A percentile compares a stretch with the other conserved stretches of the same genome.
Evolutionary conservation across 1,284 basidiomycete genomes (phyloP).

Genomic region (Fomitopsis betulina): DNA sequence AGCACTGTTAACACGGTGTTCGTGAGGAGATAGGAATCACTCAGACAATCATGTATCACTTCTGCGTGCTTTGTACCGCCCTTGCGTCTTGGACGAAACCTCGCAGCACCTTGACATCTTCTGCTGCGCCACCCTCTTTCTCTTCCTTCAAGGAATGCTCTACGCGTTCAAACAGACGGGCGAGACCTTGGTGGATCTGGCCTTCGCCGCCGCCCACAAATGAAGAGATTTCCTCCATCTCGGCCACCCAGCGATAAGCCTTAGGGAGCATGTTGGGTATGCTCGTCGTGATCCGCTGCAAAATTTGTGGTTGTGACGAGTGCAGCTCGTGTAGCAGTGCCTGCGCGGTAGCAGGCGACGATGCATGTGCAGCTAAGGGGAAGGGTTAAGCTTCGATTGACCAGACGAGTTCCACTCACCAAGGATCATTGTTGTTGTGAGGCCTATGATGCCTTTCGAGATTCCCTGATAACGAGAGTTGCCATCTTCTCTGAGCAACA

Average conservation of each 20-base stretch:
- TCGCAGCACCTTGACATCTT: constrained; percentile 35
- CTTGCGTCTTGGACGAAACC: constrained; percentile 43
- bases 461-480: constrained; percentile 37
- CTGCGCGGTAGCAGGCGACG: constrained; percentile 53
- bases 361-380: constrained; percentile 43
- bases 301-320: constrained; percentile 40
- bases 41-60: constrained; percentile 3
- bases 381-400: background rate
- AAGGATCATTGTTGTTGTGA: constrained; percentile 55
- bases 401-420: constrained; percentile 27
- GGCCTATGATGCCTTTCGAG: constrained; percentile 48
- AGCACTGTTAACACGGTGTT: background rate
- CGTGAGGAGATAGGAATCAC: background rate
- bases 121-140: constrained; percentile 24
- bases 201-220: constrained; percentile 46
- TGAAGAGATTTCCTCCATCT: constrained; percentile 56
- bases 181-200: constrained; percentile 44
- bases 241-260: constrained; percentile 55
- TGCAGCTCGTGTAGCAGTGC: constrained; percentile 46
- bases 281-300: constrained; percentile 34
- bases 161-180: constrained; percentile 41
- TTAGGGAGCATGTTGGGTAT: constrained; percentile 52
- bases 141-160: constrained; percentile 34
- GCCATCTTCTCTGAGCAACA: background rate
- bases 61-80: constrained; percentile 12